Conservation (phyloP, 331 rosid genomes). For the Pyrus hybrid region DNA sequence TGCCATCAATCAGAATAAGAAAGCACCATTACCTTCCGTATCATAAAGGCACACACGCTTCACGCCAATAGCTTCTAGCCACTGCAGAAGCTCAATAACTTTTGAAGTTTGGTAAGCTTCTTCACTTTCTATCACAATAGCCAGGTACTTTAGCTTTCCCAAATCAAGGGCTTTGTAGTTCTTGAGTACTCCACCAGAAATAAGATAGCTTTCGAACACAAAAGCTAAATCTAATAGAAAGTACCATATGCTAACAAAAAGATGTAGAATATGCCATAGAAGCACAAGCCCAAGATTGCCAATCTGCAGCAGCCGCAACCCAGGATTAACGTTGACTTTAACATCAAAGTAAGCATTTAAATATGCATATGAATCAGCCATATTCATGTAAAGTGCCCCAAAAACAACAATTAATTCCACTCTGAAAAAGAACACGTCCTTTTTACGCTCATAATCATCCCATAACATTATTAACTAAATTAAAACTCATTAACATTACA, state of each 20-base stretch:
- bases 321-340: constrained; percentile 20
- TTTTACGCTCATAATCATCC: neutral
- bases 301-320: constrained; percentile 44
- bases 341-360: neutral
- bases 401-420: neutral
- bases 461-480: neutral
- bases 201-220: constrained; percentile 52
- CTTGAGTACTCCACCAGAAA: constrained; percentile 50
- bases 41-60: constrained; percentile 73
- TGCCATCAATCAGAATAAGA: constrained; percentile 1
- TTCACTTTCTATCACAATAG: constrained; percentile 78
- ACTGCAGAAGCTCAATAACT: constrained; percentile 53
- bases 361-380: neutral
- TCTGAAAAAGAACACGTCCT: neutral
- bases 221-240: constrained; percentile 17
- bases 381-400: neutral
- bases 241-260: constrained; percentile 39
- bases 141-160: constrained; percentile 47
- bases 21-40: constrained; percentile 51
- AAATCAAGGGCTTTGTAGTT: constrained; percentile 38
- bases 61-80: constrained; percentile 65
- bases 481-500: neutral
- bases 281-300: constrained; percentile 47
- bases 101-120: constrained; percentile 55
- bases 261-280: constrained; percentile 57